Percentiles rank a stretch among this genome's conserved stretches.
Conservation (phyloP, 441 rosid genomes). For the Pelargonium fulgidum region DNA sequence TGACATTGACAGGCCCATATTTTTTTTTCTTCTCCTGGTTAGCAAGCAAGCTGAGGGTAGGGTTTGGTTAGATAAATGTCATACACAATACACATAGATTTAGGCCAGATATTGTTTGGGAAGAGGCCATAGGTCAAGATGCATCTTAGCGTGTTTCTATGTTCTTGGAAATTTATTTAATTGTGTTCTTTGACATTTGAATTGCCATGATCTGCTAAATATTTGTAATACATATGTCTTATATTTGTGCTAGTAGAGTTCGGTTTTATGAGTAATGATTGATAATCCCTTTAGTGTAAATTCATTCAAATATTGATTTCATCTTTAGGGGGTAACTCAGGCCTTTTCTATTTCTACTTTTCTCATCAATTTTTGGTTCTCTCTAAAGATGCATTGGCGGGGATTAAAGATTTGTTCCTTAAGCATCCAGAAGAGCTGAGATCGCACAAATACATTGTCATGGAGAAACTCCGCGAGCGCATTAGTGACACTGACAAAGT, state of each 20-base stretch:
- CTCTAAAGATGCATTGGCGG: slow-evolving; percentile 63
- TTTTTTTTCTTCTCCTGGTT: too few species aligned
- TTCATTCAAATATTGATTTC: background rate
- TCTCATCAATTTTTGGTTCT: slow-evolving; percentile 16
- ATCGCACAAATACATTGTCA: slow-evolving; percentile 43
- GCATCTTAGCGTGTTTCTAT: background rate
- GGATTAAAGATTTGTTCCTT: slow-evolving; percentile 58
- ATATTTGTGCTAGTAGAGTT: background rate
- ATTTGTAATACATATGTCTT: background rate
- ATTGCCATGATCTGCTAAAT: background rate
- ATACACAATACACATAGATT: background rate
- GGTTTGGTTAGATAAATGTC: background rate
- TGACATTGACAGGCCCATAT: background rate
- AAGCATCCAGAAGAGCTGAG: slow-evolving; percentile 62
- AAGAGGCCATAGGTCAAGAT: background rate
- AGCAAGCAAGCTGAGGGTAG: background rate
- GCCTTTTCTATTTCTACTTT: background rate
- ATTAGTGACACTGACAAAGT: slow-evolving; percentile 55
- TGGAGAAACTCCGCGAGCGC: slow-evolving; percentile 63
- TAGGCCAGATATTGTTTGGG: background rate
- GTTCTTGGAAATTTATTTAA: background rate
- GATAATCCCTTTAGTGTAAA: background rate
- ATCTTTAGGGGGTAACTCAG: background rate
- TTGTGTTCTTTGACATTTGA: background rate
- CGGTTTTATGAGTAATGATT: background rate